phyloP scores from a whole-genome alignment of 768 basidiomycete species.

The Tylopilus plumbeoviolaceoides region DNA sequence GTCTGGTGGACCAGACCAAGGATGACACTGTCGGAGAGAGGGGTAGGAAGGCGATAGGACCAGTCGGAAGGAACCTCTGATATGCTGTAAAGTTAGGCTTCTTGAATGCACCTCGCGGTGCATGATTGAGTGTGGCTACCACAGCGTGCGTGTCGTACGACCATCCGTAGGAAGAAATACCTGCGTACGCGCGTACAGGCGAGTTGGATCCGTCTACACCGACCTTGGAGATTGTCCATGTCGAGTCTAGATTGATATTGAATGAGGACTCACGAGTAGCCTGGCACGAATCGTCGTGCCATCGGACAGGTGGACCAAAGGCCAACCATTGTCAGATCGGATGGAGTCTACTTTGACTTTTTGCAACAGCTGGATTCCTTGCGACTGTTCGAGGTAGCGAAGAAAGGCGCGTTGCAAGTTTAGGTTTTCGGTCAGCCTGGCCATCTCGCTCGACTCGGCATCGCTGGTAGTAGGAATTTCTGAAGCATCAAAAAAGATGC shows the following conservation, averaged over 20 bases:
- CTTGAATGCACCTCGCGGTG: constrained; percentile 58
- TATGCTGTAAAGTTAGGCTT: constrained; percentile 77
- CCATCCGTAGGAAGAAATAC: constrained; percentile 89
- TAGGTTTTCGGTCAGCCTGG: constrained; percentile 85
- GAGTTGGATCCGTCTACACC: constrained; percentile 97
- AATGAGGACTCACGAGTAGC: constrained; percentile 55
- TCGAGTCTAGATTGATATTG: background rate
- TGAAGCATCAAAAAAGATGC: constrained; percentile 64
- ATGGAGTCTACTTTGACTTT: constrained; percentile 74
- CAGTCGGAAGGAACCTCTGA: constrained; percentile 92
- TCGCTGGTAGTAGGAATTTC: constrained; percentile 35
- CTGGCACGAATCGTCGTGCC: constrained; percentile 63
- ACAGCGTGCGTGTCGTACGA: constrained; percentile 85
- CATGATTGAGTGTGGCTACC: constrained; percentile 82
- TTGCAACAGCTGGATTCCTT: constrained; percentile 62
- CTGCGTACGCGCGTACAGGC: constrained; percentile 82
- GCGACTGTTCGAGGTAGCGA: constrained; percentile 49
- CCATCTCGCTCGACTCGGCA: constrained; percentile 50
- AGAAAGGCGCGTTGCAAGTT: constrained; percentile 89
- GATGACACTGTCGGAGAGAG: constrained; percentile 75
- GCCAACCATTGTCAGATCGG: constrained; percentile 65
- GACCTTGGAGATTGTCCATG: constrained; percentile 44
- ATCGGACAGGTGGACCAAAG: constrained; percentile 68
- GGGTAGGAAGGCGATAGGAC: constrained; percentile 94
- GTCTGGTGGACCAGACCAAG: constrained; percentile 91